Conservation (phyloP, 192 early-diverging fungal species). For the Umbelopsis sp. region DNA sequence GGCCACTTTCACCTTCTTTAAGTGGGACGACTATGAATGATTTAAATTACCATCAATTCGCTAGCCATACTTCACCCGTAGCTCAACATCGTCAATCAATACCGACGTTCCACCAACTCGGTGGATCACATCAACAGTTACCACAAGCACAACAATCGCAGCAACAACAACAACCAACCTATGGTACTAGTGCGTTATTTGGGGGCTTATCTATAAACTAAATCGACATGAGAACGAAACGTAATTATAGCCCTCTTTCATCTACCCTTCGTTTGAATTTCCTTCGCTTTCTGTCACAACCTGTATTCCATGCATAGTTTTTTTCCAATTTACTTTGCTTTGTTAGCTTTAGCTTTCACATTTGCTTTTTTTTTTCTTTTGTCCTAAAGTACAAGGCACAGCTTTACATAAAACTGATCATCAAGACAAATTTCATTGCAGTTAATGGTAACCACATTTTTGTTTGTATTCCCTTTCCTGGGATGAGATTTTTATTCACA, state of each 20-base stretch:
- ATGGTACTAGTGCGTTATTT: conserved; percentile 23
- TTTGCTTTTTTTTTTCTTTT: conserved; percentile 8
- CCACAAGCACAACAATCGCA: not conserved
- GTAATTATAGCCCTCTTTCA: not conserved
- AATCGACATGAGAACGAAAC: not conserved
- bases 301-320: conserved; percentile 17
- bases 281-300: not conserved
- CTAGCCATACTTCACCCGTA: not conserved
- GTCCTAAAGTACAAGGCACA: not conserved
- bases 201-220: conserved; percentile 22
- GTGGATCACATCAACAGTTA: not conserved
- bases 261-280: not conserved
- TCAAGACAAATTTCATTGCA: not conserved
- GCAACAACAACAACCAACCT: conserved; percentile 5
- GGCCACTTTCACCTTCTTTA: conserved; percentile 4
- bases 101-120: not conserved
- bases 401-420: not conserved
- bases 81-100: conserved; percentile 4
- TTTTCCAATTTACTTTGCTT: conserved; percentile 11
- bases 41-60: not conserved
- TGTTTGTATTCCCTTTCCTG: conserved; percentile 20
- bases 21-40: conserved; percentile 10
- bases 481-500: conserved; percentile 4
- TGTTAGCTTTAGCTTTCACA: not conserved
- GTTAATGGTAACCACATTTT: not conserved